phyloP scores from a whole-genome alignment of 2,329 filamentous ascomycete genomes.

The Exophiala mesophila region DNA sequence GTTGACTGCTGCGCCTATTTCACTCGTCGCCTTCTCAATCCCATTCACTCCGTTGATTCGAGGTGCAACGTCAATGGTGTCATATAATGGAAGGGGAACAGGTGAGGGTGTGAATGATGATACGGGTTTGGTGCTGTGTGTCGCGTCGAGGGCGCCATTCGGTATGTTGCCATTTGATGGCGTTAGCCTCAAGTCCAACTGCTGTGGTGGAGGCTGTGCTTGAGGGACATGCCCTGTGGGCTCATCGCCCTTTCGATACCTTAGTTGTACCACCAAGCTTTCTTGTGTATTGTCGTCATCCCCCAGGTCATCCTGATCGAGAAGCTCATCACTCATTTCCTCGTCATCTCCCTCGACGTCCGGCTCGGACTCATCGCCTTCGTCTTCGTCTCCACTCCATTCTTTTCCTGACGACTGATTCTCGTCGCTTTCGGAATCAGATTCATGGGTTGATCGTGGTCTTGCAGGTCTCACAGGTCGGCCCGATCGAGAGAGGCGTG shows the following conservation, averaged over 20 bases:
- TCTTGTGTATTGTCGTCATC: slow-evolving; percentile 39
- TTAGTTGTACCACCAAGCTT: slow-evolving; percentile 71
- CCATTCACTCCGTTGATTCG: slow-evolving; percentile 2
- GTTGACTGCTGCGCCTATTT: background rate
- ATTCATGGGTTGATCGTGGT: slow-evolving; percentile 33
- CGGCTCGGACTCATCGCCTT: slow-evolving; percentile 56
- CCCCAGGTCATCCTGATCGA: slow-evolving; percentile 30
- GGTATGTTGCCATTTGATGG: slow-evolving; percentile 1
- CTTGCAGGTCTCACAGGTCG: slow-evolving; percentile 17
- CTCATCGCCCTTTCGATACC: slow-evolving; percentile 32
- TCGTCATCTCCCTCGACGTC: slow-evolving; percentile 70
- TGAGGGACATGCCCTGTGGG: background rate
- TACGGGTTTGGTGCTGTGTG: slow-evolving; percentile 1
- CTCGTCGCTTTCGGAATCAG: slow-evolving; percentile 51
- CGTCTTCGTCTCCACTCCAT: slow-evolving; percentile 31
- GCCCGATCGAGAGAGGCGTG: slow-evolving; percentile 19
- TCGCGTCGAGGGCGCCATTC: background rate
- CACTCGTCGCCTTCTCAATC: background rate
- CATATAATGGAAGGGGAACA: background rate
- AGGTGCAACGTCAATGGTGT: slow-evolving; percentile 8
- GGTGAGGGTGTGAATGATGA: background rate
- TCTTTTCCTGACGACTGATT: slow-evolving; percentile 57
- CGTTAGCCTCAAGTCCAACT: background rate
- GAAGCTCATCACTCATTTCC: slow-evolving; percentile 50
- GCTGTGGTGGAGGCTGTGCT: background rate